Base-by-base conservation (phyloP, 192 early-diverging fungal genomes). In the Haplosporangium gracile region DNA sequence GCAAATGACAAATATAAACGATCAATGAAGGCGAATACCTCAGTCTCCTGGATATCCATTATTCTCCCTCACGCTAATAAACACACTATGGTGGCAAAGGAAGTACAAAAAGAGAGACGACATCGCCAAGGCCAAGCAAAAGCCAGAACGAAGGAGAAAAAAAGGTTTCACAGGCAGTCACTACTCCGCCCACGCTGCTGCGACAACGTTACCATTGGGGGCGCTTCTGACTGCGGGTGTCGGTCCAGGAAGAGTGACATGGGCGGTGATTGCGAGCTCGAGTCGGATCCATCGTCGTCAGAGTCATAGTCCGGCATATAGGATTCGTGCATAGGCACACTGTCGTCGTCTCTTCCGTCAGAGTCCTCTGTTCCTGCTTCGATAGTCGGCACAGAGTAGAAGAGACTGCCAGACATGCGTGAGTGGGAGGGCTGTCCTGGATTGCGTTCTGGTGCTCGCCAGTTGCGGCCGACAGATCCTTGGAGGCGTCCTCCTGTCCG, bases 181-280 rank as follows among this genome's bases (percentile, higher is more conserved):
- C 55, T 65, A 65, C 60, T 65, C 60, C 60, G 60, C 60, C 60
- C 60, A 65, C 60, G 29, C 60, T n/a, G 26, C 26, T 72, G 49
- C 42, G 18, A 57, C 26, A 45, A 74, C 29, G 47, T 79, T 86
- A 86, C 84, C 72, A 86, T 63, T 51, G 82, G 57, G 20, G 84
- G 70, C 11, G 11, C 79, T 53, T 81, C 75, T 34, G 43, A 60
- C 75, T 86, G 77, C 55, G 78, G 75, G 10, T 76, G 74, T 29
- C 76, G 40, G 79, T 86, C 84, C 38, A 86, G 76, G 72, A 86
- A 86, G 38, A 86, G 79, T 0, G 84, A 86, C 84, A 86, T 86
- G 55, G 84, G 84, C 1, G 84, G 84, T 26, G 84, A 86, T 38
- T 86, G 84, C 18, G 79, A 60, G 43, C 84, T 86, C 4, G 76